Evolutionary conservation across 805 yeast genomes (phyloP), one percentile per base, ranked within the genome.

Genomic region (Ogataea methanolica): DNA sequence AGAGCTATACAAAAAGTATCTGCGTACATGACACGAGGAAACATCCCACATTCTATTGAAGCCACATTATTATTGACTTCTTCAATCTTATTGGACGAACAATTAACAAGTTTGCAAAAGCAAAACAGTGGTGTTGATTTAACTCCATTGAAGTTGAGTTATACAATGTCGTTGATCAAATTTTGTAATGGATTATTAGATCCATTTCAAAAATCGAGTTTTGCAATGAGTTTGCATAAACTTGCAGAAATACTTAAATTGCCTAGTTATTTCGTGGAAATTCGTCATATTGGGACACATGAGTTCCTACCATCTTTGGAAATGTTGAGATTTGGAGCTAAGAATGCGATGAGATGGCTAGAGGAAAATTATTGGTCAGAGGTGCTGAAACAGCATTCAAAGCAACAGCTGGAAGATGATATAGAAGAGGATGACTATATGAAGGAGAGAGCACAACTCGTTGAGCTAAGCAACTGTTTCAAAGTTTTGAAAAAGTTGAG

Each of bases 131-230:
- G 12, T 39, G 36, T 51, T 9, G 78, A 75, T 42, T 54, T 67
- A 16, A 61, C 61, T 42, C 52, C 70, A 0, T 57, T 79, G 2
- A 74, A 80, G 50, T 57, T 82, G 51, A 71, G 83, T 5, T 87
- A 86, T 60, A 69, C 90, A 0, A 82, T 86, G 87, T 79, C 89
- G 0, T 58, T 91, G 12, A 82, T 89, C 26, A 71, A 95, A 48
- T 89, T 92, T 67, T 97, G 94, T 23, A 94, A 94, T 65, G 98
- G 97, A 2, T 65, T 89, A 4, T 66, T 94, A 35, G 99, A 94
- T 63, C 94, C 96, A 0, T 76, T 76, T 42, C 99, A 94, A 65
- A 87, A 83, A 56, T 79, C 90, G 1, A 78, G 74, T 39, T 83
- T 69, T 60, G 97, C 96, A 0, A 77, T 85, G 15, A 91, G 97